Conservation (phyloP, 2,329 filamentous ascomycete genomes). For the Sporothrix pallida region DNA sequence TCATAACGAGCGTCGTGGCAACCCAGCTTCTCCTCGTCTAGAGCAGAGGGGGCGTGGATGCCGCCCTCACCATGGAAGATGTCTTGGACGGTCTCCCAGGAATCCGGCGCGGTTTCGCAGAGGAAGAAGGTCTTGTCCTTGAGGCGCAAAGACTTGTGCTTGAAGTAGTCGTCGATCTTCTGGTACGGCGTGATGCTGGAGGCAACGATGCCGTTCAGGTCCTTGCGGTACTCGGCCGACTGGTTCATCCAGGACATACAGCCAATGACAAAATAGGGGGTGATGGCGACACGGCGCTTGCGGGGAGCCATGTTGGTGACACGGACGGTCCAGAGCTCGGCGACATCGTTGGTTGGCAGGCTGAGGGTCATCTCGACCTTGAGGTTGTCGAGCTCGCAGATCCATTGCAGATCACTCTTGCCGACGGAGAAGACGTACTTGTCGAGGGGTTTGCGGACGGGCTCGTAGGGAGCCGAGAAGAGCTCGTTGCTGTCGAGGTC, state of each 20-base stretch:
- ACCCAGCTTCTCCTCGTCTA: conserved; percentile 48
- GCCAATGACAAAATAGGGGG: conserved; percentile 64
- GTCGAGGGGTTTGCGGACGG: conserved; percentile 56
- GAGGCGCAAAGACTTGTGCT: conserved; percentile 59
- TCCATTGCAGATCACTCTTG: conserved; percentile 62
- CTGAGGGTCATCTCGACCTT: conserved; percentile 58
- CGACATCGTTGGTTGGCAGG: conserved; percentile 60
- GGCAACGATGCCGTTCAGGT: conserved; percentile 57
- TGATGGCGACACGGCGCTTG: conserved; percentile 56
- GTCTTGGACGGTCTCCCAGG: conserved; percentile 60
- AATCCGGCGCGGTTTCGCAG: conserved; percentile 56
- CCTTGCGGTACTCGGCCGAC: conserved; percentile 57
- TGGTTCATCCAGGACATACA: conserved; percentile 69
- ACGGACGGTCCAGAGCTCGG: conserved; percentile 61
- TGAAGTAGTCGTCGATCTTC: conserved; percentile 62
- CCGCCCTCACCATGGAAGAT: conserved; percentile 63
- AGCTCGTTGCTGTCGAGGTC: conserved; percentile 57
- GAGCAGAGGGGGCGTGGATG: conserved; percentile 56
- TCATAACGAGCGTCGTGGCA: conserved; percentile 61
- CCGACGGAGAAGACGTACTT: conserved; percentile 60
- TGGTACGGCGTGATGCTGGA: conserved; percentile 63
- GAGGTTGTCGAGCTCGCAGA: conserved; percentile 56
- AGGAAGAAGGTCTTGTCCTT: conserved; percentile 65
- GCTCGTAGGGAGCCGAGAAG: conserved; percentile 63
- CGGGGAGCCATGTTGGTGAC: conserved; percentile 56